Evolutionary conservation across 1,284 basidiomycete genomes (phyloP).

Genomic region (Leccinum fuscescens): DNA sequence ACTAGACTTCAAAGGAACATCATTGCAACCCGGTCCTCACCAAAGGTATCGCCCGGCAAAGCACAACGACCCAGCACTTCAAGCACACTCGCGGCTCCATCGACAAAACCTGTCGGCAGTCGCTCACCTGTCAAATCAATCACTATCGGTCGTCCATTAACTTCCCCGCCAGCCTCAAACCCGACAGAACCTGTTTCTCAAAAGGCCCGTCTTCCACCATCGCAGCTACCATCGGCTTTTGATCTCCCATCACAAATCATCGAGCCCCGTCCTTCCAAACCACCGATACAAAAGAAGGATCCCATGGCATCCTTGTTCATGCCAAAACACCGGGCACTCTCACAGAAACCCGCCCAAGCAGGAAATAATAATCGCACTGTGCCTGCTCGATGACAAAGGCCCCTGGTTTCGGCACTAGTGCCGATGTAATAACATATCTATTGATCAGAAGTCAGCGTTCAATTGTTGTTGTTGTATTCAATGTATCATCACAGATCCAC

Average conservation of each 20-base stretch:
- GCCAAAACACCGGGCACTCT: constrained; percentile 68
- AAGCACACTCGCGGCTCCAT: constrained; percentile 35
- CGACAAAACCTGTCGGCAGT: constrained; percentile 33
- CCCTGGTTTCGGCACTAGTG: background rate
- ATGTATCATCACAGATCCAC: background rate
- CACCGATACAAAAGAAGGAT: constrained; percentile 53
- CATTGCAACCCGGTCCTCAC: constrained; percentile 50
- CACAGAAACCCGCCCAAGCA: constrained; percentile 48
- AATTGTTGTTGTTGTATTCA: background rate
- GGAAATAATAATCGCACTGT: constrained; percentile 20
- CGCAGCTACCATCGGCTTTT: constrained; percentile 14
- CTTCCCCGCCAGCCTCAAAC: constrained; percentile 17
- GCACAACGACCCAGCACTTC: constrained; percentile 38
- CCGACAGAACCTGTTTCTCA: constrained; percentile 11
- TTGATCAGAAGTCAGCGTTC: constrained; percentile 2
- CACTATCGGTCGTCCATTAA: constrained; percentile 32
- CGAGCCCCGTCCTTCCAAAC: constrained; percentile 33
- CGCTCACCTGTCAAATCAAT: constrained; percentile 46
- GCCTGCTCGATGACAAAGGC: constrained; percentile 23
- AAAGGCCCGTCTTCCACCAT: constrained; percentile 18
- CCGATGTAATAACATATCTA: constrained; percentile 12
- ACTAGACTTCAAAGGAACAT: constrained; percentile 63
- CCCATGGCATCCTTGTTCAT: constrained; percentile 68
- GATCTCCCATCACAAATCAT: constrained; percentile 17
- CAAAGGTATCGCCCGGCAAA: constrained; percentile 49